Evolutionary conservation across 2,329 filamentous ascomycete species (phyloP), one percentile per base, ranked within the genome.

Genomic region (Fonsecaea nubica): DNA sequence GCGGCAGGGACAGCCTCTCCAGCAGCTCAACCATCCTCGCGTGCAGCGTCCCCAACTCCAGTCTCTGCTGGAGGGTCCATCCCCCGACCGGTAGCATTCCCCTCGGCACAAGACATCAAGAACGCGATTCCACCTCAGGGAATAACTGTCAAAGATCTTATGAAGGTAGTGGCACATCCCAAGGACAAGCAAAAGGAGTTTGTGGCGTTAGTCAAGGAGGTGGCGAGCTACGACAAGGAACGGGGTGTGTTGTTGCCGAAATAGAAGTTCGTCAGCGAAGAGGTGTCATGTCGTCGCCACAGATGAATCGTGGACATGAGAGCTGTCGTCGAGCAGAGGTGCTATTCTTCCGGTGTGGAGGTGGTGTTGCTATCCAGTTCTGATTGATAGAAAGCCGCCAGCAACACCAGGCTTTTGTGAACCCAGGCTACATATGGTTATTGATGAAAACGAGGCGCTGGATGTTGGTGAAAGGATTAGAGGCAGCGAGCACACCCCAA

Each of bases 11-110:
- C 53, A 36, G 65, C 66, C 13, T 60, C 64, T 25, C 50, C 65
- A n/a, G 50, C 67, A 13, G 71, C 76, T 33, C 77, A 78, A 65
- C 76, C 78, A 21, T 73, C 68, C 9, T 81, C 77, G 88, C 91
- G 79, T 85, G 93, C 70, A 84, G 84, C 68, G 79, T 84, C 75
- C 87, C 84, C 75, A 90, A 83, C 76, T 86, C 86, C 25, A 13
- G 58, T 65, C 32, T 66, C 65, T 50, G 45, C 66, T 15, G 40
- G 55, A 52, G 30, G 32, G 42, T 25, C 25, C 25, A 57, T 25
- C 6, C 45, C 62, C 58, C 63, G 48, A 52, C 60, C 25, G 15
- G 65, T 36, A 36, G 62, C 63, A 36, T 81, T 82, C 69, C 81
- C 81, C 8, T 81, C 80, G 0, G 76, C 77, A 6, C 79, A 77